Conservation (phyloP, 2,329 filamentous ascomycete genomes). For the Zasmidium cellare region DNA sequence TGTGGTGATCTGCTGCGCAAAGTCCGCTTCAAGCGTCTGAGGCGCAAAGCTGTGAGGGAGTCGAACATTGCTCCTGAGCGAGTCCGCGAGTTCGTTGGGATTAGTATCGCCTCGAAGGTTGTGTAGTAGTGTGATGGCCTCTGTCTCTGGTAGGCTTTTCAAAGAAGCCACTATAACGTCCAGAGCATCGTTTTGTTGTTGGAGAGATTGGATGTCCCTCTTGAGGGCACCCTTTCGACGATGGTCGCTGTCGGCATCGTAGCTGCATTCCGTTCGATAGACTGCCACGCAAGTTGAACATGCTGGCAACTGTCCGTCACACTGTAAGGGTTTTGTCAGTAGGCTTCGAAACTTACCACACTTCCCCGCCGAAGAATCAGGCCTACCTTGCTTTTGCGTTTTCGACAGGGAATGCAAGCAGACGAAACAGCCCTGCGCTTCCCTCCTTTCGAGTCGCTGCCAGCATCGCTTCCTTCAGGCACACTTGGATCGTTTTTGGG, state of each 20-base stretch:
- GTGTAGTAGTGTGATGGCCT: slow-evolving; percentile 45
- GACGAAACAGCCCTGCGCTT: slow-evolving; percentile 41
- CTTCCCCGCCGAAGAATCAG: background rate
- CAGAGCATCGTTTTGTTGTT: slow-evolving; percentile 38
- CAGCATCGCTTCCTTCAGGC: slow-evolving; percentile 22
- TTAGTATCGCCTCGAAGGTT: slow-evolving; percentile 43
- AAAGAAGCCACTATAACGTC: slow-evolving; percentile 47
- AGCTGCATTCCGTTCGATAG: slow-evolving; percentile 52
- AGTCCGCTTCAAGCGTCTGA: slow-evolving; percentile 35
- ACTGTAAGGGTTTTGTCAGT: slow-evolving; percentile 37
- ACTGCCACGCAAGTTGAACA: slow-evolving; percentile 55
- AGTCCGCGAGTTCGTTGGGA: slow-evolving; percentile 42
- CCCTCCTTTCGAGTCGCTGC: slow-evolving; percentile 29
- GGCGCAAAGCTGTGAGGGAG: slow-evolving; percentile 35
- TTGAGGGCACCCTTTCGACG: slow-evolving; percentile 45
- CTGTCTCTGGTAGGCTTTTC: slow-evolving; percentile 45
- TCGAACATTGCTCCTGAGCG: slow-evolving; percentile 40
- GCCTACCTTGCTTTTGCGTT: slow-evolving; percentile 51
- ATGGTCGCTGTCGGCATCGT: slow-evolving; percentile 51
- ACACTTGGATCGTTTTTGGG: slow-evolving; percentile 32
- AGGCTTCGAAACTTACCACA: background rate
- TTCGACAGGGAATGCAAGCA: slow-evolving; percentile 52
- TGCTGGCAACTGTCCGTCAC: slow-evolving; percentile 49
- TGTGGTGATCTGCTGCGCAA: slow-evolving; percentile 29
- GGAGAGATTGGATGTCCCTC: slow-evolving; percentile 39